Base-by-base conservation (phyloP, 148 eudicot species). In the Pouteria glomerata region DNA sequence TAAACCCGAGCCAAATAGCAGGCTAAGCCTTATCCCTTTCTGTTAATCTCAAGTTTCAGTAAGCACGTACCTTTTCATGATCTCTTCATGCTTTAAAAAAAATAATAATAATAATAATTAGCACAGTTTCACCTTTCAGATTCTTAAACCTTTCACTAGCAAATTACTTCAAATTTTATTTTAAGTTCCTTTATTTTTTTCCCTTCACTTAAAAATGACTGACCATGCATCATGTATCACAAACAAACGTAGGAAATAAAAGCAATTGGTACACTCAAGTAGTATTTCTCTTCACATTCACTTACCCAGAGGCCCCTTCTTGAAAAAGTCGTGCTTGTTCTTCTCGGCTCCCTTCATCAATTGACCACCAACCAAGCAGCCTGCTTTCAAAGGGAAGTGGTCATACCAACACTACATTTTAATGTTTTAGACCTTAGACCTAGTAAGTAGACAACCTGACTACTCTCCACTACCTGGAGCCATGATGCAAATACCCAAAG, bases 291-390 rank as follows among this genome's bases (percentile, higher is more conserved):
- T n/a, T n/a, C n/a, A n/a, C n/a, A n/a, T n/a, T n/a, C 42, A 79
- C 82, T 69, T 69, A 94, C 98, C 98, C 93, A 12, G 93, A 81
- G 48, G 80, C 74, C 23, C 87, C 96, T 69, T 82, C 87, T 63
- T 85, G 91, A 73, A 83, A 80, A 72, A 91, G 83, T 15, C 85
- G 85, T 48, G 98, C 98, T 72, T 88, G 98, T 66, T 94, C 98
- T 85, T 94, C 98, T 74, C 87, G 90, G 79, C 97, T 94, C 81
- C 88, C 90, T 80, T 94, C 98, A 76, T 94, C 98, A 79, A 94
- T 91, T 33, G 98, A 91, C 97, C 97, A 94, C 98, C 98, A 94
- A 48, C 97, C 98, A 52, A 94, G 90, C 60, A 94, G 85, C 86
- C 98, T 94, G 70, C 15, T 35, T 69, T 63, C 29, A 74, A 68